A percentile compares a stretch with the other conserved stretches of the same genome.
Conservation (phyloP, 2,329 filamentous ascomycete genomes). For the Trichoderma oligosporum region DNA sequence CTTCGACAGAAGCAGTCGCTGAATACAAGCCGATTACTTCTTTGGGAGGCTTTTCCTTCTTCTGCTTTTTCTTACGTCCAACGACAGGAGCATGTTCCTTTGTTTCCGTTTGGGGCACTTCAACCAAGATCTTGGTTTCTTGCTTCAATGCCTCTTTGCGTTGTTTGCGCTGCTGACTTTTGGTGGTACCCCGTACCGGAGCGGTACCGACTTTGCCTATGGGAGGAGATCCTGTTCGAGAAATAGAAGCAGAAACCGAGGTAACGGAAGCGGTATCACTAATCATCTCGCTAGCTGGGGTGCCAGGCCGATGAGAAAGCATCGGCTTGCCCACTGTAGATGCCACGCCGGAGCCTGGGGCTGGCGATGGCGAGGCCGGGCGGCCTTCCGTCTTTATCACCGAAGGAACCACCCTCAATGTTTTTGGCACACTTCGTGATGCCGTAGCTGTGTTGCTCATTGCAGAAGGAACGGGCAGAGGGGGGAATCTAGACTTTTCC, state of each 20-base stretch:
- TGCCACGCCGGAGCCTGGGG: slow-evolving; percentile 29
- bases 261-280: slow-evolving; percentile 75
- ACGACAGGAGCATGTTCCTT: slow-evolving; percentile 67
- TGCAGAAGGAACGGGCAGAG: slow-evolving; percentile 45
- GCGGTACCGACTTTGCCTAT: slow-evolving; percentile 63
- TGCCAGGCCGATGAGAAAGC: slow-evolving; percentile 55
- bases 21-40: slow-evolving; percentile 19
- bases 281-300: slow-evolving; percentile 67
- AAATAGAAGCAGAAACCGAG: slow-evolving; percentile 64
- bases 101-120: slow-evolving; percentile 48
- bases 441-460: slow-evolving; percentile 46
- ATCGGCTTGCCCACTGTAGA: slow-evolving; percentile 26
- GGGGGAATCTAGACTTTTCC: slow-evolving; percentile 46
- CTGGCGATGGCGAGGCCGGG: neutral
- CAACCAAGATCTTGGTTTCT: slow-evolving; percentile 53
- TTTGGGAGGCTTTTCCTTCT: slow-evolving; percentile 59
- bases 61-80: slow-evolving; percentile 80
- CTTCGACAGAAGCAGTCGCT: slow-evolving; percentile 14
- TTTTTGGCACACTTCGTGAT: slow-evolving; percentile 55
- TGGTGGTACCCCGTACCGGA: slow-evolving; percentile 65
- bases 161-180: slow-evolving; percentile 75
- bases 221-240: slow-evolving; percentile 69
- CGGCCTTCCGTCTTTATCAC: slow-evolving; percentile 6
- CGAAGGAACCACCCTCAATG: slow-evolving; percentile 61
- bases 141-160: slow-evolving; percentile 65